Evolutionary conservation across 139 green algal species (phyloP).

Genomic region (Ettlia oleoabundans): DNA sequence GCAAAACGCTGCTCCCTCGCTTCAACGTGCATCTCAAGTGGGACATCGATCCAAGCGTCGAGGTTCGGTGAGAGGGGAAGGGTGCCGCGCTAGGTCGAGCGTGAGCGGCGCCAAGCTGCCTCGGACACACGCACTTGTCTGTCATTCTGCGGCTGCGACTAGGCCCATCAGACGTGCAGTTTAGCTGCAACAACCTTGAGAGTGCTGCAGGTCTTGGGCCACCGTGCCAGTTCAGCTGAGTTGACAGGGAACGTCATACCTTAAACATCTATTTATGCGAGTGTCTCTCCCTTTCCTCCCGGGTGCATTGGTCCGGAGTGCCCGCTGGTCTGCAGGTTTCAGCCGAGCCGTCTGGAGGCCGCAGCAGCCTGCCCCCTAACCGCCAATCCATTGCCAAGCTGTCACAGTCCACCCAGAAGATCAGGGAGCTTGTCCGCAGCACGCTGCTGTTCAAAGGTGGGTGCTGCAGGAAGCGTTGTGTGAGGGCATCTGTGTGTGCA

Average conservation of each 20-base stretch:
- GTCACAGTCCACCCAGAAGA: not conserved
- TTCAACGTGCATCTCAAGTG: not conserved
- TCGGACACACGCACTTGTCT: no score
- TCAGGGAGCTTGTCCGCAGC: slow-evolving; percentile 22
- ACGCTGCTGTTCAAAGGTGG: slow-evolving; percentile 36
- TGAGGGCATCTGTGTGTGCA: no score
- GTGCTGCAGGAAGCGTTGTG: no score
- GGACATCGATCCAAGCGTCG: slow-evolving; percentile 4
- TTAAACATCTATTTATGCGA: not conserved
- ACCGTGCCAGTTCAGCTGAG: no score
- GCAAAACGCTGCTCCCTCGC: not conserved
- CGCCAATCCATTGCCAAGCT: slow-evolving; percentile 5
- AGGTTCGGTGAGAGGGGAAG: slow-evolving; percentile 4
- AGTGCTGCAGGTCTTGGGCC: no score
- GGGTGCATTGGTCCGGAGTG: no score
- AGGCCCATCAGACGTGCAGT: no score
- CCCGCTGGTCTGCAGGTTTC: slow-evolving; percentile 42
- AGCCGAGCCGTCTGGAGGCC: slow-evolving; percentile 18
- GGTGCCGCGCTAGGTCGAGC: not conserved
- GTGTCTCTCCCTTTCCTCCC: not conserved
- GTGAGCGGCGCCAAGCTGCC: no score
- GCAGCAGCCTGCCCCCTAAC: no score
- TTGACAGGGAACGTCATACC: no score
- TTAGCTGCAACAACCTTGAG: no score
- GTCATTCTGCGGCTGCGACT: no score